Evolutionary conservation across 2,329 filamentous ascomycete genomes (phyloP), one percentile per base, ranked within the genome.

Genomic region (Calonectria pauciramosa): DNA sequence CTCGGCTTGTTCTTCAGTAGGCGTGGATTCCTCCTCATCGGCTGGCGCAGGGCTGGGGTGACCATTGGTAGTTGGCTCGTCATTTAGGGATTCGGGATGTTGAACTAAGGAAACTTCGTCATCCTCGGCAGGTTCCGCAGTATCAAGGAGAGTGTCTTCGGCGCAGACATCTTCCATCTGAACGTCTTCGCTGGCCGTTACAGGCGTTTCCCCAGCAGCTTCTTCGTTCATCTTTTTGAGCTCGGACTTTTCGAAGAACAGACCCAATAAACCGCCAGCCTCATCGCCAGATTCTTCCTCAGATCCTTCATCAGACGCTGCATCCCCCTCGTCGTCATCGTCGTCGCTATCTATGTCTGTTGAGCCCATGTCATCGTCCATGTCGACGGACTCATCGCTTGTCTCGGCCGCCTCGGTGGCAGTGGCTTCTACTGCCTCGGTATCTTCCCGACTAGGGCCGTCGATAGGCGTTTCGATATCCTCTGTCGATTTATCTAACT

Each of bases 311-410:
- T 84, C 85, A 2, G 83, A 84, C 2, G 84, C 82, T 10, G 84
- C 87, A 8, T 85, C 87, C 38, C 85, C 86, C 59, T 86, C 88
- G 23, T 88, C 86, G 20, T 86, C 88, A n/a, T 88, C 86, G 18
- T 86, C 86, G 66, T 78, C 81, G 10, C 76, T 38, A 3, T 63
- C 84, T 81, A 87, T 86, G 56, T 93, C 91, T 34, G 89, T 91
- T 4, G 91, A 91, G 3, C 90, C 91, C 77, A 92, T 84, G 71
- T 93, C 91, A 73, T 93, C 91, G 76, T 93, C 92, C 92, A 94
- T 94, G 78, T 93, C 91, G 28, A 93, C 86, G 2, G 92, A 93
- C 81, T 93, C 92, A 76, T 94, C 92, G 54, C 89, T 91, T 5
- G 89, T 91, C 11, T 92, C 91, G 54, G 66, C 75, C 32, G 77